Percentiles rank a stretch among this genome's conserved stretches.
phyloP scores from a whole-genome alignment of 2,329 filamentous ascomycete genomes.

The Lecanosticta acicola region DNA sequence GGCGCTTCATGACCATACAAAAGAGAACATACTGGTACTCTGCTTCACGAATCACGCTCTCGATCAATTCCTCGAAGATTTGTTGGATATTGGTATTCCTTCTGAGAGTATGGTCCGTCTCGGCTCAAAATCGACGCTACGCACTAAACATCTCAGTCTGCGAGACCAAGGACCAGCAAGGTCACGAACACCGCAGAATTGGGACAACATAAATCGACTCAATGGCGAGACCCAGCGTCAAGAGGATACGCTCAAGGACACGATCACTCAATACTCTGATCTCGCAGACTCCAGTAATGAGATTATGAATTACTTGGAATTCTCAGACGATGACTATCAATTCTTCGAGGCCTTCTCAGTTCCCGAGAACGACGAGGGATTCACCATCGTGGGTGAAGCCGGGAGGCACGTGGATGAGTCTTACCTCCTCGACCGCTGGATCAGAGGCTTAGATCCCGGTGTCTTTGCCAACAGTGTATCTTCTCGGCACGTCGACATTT shows the following conservation, averaged over 20 bases:
- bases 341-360: slow-evolving; percentile 55
- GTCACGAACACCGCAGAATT: slow-evolving; percentile 30
- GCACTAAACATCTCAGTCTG: slow-evolving; percentile 46
- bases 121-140: slow-evolving; percentile 47
- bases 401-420: slow-evolving; percentile 42
- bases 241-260: no score
- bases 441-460: slow-evolving; percentile 42
- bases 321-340: slow-evolving; percentile 45
- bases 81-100: slow-evolving; percentile 48
- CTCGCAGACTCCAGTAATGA: neutral
- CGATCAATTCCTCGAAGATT: slow-evolving; percentile 55
- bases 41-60: slow-evolving; percentile 51
- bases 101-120: slow-evolving; percentile 52
- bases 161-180: slow-evolving; percentile 39
- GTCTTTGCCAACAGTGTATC: slow-evolving; percentile 34
- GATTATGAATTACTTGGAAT: slow-evolving; percentile 46
- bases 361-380: slow-evolving; percentile 44
- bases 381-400: slow-evolving; percentile 41
- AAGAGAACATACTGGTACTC: slow-evolving; percentile 53
- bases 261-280: no score
- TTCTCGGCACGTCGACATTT: slow-evolving; percentile 39
- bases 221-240: slow-evolving; percentile 7
- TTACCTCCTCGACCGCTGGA: slow-evolving; percentile 55
- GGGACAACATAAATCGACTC: slow-evolving; percentile 18
- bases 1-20: slow-evolving; percentile 46